Percentiles rank a stretch among this genome's conserved stretches.
These are phyloP conservation scores for Epipyxis sp. DNA, from an alignment of 108 stramenopile species.

Conservation along the genomic window DNA sequence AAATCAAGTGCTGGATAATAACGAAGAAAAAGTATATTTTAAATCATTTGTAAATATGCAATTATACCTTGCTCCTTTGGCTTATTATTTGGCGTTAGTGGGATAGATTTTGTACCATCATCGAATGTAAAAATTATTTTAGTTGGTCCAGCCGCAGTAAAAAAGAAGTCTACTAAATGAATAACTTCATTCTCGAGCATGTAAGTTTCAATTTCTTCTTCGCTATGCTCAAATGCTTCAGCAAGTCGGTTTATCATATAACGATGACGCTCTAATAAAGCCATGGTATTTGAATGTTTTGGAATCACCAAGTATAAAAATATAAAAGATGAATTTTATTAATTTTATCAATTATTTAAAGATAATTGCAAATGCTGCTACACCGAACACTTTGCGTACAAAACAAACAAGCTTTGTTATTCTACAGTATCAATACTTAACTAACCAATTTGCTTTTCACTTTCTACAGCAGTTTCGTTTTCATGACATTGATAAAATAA, in stretches of 20 bases:
- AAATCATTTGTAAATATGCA: constrained; percentile 5
- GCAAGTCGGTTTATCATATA: constrained; percentile 53
- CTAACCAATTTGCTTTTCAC: too few species aligned
- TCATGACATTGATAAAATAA: too few species aligned
- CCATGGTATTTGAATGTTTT: constrained; percentile 33
- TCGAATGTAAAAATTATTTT: constrained; percentile 42
- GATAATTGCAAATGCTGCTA: too few species aligned
- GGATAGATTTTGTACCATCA: constrained; percentile 36
- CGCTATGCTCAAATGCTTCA: constrained; percentile 49
- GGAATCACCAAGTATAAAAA: too few species aligned
- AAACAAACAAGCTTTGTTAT: too few species aligned
- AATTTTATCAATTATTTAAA: too few species aligned
- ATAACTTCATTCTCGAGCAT: constrained; percentile 38
- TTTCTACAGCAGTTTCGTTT: too few species aligned
- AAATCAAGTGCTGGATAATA: constrained; percentile 30
- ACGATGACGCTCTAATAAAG: constrained; percentile 56
- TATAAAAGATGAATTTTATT: too few species aligned
- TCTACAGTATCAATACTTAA: too few species aligned
- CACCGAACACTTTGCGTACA: too few species aligned
- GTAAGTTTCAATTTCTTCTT: constrained; percentile 46
- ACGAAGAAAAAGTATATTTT: constrained; percentile 28
- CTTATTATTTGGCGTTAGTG: not conserved
- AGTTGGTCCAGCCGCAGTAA: constrained; percentile 45
- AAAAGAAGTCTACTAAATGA: constrained; percentile 41
- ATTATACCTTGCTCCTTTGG: not conserved